Evolutionary conservation across 192 early-diverging fungal species (phyloP), one percentile per base, ranked within the genome.

Genomic region (Coemansia javaensis): DNA sequence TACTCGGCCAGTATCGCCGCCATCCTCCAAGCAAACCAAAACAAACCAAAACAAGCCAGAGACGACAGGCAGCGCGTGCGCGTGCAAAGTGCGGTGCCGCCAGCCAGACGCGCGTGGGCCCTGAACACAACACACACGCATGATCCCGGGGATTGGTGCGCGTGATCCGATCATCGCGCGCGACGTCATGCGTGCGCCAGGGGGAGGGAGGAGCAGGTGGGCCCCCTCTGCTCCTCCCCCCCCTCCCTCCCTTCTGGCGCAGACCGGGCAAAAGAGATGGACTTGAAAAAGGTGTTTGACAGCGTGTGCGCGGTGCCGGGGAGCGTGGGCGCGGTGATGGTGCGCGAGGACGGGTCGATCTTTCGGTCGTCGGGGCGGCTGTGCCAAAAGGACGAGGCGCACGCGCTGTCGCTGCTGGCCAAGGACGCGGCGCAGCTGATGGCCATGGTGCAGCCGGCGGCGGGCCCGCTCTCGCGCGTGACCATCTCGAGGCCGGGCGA

Each of bases 271-370:
- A n/a, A n/a, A n/a, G n/a, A n/a, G n/a, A n/a, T n/a, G n/a, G 68
- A 66, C 24, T 32, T 66, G 46, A 73, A 73, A 46, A 73, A 60
- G 53, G 62, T 54, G 6, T 73, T 73, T 34, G 70, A 73, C 50
- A 53, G 48, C 28, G 66, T 73, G 23, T 73, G 70, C 25, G 51
- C 63, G 11, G 38, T 73, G 13, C 58, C 57, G 0, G 70, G 63
- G 4, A 73, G 70, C 42, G 17, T 52, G 12, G 70, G 70, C 2
- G 70, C 70, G 2, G 51, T 73, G 25, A 73, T 73, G 70, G 48
- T 66, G 10, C 58, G 58, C 13, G 70, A 73, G 5, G 63, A 65
- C n/a, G 70, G 70, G 7, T 46, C 64, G 18, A 54, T 73, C 42
- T 50, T 41, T 13, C 56, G 63, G 30, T 49, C 49, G 1, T 73